These are phyloP conservation scores for Coniochaeta sp. DNA, from an alignment of 2,329 filamentous ascomycete genomes.

Conservation along the genomic window DNA sequence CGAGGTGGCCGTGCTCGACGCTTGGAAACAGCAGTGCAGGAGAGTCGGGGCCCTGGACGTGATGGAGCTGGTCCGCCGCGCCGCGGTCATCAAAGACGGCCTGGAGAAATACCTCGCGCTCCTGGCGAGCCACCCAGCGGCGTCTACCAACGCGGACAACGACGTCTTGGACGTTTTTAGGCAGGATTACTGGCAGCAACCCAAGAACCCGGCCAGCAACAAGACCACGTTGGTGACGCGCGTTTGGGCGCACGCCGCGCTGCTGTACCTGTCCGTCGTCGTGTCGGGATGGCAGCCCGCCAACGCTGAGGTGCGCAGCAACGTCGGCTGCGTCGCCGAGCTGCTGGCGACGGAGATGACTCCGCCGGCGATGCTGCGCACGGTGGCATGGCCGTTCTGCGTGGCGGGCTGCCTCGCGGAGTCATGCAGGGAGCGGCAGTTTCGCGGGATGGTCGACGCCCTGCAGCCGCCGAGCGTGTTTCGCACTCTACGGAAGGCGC, in stretches of 20 bases:
- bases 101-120: constrained; percentile 24
- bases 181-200: background rate
- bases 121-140: constrained; percentile 12
- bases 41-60: constrained; percentile 34
- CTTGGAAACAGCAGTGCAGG: constrained; percentile 45
- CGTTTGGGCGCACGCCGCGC: constrained; percentile 40
- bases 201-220: background rate
- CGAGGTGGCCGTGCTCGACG: constrained; percentile 43
- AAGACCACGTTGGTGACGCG: constrained; percentile 10
- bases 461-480: constrained; percentile 37
- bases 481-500: constrained; percentile 35
- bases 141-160: background rate
- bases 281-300: constrained; percentile 44
- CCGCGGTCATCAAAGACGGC: constrained; percentile 28
- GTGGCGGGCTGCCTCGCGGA: constrained; percentile 28
- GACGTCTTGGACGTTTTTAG: background rate
- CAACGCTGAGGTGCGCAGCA: constrained; percentile 29
- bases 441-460: constrained; percentile 29
- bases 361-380: constrained; percentile 20
- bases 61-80: constrained; percentile 36
- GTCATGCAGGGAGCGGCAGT: constrained; percentile 31
- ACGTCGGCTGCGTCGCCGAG: constrained; percentile 20
- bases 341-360: constrained; percentile 21
- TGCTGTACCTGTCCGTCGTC: constrained; percentile 40
- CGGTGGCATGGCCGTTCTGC: constrained; percentile 27